phyloP scores from a whole-genome alignment of 768 basidiomycete genomes.

The Rhodotorula toruloides region DNA sequence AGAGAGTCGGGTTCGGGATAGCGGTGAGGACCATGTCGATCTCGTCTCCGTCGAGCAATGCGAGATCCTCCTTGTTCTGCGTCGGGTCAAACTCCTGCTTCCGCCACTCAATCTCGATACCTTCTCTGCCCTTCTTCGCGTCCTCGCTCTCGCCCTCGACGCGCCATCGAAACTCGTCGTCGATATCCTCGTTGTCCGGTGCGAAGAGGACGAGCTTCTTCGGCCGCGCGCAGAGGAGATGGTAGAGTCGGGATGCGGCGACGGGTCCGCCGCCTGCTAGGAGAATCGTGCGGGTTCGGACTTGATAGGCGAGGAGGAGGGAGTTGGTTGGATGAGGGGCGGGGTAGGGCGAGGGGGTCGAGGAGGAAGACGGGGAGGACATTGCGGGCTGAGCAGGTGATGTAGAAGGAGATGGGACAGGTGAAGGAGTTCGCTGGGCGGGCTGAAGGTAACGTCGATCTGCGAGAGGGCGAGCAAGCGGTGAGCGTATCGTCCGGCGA shows the following conservation, averaged over 20 bases:
- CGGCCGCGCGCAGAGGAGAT: constrained; percentile 66
- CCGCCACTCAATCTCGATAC: constrained; percentile 53
- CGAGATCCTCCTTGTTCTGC: constrained; percentile 55
- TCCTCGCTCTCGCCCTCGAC: constrained; percentile 29
- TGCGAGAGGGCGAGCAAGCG: too few species aligned
- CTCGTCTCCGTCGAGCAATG: constrained; percentile 51
- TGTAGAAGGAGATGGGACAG: too few species aligned
- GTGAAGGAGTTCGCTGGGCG: too few species aligned
- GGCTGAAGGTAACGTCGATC: too few species aligned
- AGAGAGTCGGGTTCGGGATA: constrained; percentile 61
- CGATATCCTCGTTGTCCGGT: constrained; percentile 64
- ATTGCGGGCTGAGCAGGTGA: too few species aligned
- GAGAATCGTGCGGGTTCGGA: constrained; percentile 73
- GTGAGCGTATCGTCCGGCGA: too few species aligned
- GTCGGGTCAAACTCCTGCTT: constrained; percentile 58
- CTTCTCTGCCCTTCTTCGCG: background rate
- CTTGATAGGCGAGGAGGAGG: constrained; percentile 88
- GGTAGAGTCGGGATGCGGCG: constrained; percentile 78
- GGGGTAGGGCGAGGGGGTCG: constrained; percentile 17
- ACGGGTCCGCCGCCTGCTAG: constrained; percentile 92
- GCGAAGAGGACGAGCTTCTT: constrained; percentile 64
- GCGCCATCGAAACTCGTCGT: constrained; percentile 49
- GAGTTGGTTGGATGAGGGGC: constrained; percentile 25
- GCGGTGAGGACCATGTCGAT: constrained; percentile 52
- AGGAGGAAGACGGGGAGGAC: too few species aligned